These are phyloP conservation scores for Inonotus hispidus DNA, from an alignment of 1,284 basidiomycete genomes.

Conservation along the genomic window DNA sequence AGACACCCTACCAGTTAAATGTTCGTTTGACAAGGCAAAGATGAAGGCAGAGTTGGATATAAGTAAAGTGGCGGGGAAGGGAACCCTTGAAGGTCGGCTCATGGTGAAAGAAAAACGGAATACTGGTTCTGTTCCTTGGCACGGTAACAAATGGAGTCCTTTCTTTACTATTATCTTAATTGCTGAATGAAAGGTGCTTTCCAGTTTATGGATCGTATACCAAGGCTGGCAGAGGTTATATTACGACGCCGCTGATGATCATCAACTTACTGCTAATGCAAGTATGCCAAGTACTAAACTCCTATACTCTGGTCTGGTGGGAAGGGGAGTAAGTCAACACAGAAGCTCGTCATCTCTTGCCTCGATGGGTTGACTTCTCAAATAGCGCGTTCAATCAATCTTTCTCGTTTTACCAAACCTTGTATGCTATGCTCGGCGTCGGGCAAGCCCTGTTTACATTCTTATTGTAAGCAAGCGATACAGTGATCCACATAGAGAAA, in stretches of 20 bases:
- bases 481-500: not conserved
- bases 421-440: conserved; percentile 65
- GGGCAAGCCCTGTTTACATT: conserved; percentile 63
- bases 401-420: conserved; percentile 62
- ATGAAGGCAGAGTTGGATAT: conserved; percentile 33
- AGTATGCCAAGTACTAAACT: conserved; percentile 46
- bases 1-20: conserved; percentile 17
- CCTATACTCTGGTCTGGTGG: conserved; percentile 70
- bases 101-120: conserved; percentile 60
- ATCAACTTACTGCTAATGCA: conserved; percentile 61
- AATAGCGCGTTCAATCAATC: conserved; percentile 42
- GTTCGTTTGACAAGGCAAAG: conserved; percentile 34
- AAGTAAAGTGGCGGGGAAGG: conserved; percentile 48
- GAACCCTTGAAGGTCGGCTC: conserved; percentile 57
- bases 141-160: conserved; percentile 32
- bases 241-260: conserved; percentile 55
- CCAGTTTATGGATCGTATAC: conserved; percentile 69
- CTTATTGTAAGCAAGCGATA: conserved; percentile 36
- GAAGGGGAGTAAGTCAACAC: conserved; percentile 46
- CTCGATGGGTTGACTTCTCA: not conserved
- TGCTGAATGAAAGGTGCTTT: no score
- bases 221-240: conserved; percentile 51
- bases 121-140: conserved; percentile 58
- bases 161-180: no score
- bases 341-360: not conserved